Conservation (phyloP, 1,139 yeast genomes). For the Scheffersomyces illinoinensis region DNA sequence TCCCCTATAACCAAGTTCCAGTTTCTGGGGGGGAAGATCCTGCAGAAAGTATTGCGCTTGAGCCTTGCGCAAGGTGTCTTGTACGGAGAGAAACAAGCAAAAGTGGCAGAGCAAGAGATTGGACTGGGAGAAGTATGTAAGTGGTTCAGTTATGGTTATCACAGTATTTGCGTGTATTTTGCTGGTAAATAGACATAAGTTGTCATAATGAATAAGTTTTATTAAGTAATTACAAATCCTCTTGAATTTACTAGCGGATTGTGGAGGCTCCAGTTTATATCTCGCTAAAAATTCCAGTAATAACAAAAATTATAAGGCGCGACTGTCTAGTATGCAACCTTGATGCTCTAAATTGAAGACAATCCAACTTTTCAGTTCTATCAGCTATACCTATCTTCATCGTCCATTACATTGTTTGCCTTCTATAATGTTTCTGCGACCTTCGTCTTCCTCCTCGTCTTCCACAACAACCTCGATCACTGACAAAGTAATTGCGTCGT, state of each 20-base stretch:
- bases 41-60: background rate
- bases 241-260: background rate
- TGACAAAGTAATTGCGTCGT: slow-evolving; percentile 43
- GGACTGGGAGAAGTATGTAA: background rate
- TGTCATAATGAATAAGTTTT: too few relatives aligned
- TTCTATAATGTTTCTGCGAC: background rate
- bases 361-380: too few relatives aligned
- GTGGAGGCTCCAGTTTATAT: background rate
- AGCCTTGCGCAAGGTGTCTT: background rate
- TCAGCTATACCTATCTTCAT: too few relatives aligned
- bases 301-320: background rate
- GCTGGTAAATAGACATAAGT: background rate
- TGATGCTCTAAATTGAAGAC: background rate
- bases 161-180: too few relatives aligned
- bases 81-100: background rate
- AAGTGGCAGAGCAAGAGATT: background rate
- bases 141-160: background rate
- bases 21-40: background rate
- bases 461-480: slow-evolving; percentile 33
- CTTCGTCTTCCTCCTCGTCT: slow-evolving; percentile 1
- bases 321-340: background rate
- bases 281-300: background rate
- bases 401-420: background rate
- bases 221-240: background rate
- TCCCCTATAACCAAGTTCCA: background rate